Conservation (phyloP, 495 filamentous ascomycete species). For the Penicillium paradoxum region DNA sequence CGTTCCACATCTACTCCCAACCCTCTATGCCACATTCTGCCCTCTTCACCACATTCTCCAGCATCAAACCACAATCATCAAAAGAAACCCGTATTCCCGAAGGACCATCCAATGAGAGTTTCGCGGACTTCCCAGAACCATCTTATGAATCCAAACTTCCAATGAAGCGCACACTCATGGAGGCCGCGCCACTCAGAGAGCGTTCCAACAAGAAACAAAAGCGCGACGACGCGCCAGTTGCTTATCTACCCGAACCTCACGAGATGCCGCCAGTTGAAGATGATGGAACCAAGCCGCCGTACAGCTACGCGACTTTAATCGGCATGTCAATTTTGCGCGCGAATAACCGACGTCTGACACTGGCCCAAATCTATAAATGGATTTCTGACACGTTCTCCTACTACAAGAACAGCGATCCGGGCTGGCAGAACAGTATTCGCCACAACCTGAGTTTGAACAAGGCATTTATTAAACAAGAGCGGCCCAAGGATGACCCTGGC, state of each 20-base stretch:
- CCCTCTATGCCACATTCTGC: conserved; percentile 56
- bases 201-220: conserved; percentile 59
- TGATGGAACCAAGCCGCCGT: conserved; percentile 81
- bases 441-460: conserved; percentile 98
- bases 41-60: conserved; percentile 59
- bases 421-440: conserved; percentile 98
- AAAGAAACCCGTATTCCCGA: conserved; percentile 63
- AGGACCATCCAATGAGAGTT: conserved; percentile 45
- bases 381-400: conserved; percentile 90
- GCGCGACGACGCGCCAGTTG: conserved; percentile 40
- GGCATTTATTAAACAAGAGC: conserved; percentile 91
- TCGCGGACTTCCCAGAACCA: conserved; percentile 50
- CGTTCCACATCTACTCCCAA: conserved; percentile 41
- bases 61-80: conserved; percentile 36
- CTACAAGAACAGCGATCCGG: conserved; percentile 75
- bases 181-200: conserved; percentile 71
- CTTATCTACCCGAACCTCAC: conserved; percentile 62
- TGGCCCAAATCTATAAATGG: conserved; percentile 99
- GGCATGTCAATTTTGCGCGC: conserved; percentile 95
- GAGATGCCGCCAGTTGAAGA: conserved; percentile 78
- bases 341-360: conserved; percentile 73
- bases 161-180: conserved; percentile 64
- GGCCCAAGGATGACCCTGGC: conserved; percentile 94
- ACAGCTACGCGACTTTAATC: conserved; percentile 93
- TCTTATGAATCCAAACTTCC: conserved; percentile 55